These are phyloP conservation scores for Pichia sp. DNA, from an alignment of 1,139 yeast species.

Conservation along the genomic window DNA sequence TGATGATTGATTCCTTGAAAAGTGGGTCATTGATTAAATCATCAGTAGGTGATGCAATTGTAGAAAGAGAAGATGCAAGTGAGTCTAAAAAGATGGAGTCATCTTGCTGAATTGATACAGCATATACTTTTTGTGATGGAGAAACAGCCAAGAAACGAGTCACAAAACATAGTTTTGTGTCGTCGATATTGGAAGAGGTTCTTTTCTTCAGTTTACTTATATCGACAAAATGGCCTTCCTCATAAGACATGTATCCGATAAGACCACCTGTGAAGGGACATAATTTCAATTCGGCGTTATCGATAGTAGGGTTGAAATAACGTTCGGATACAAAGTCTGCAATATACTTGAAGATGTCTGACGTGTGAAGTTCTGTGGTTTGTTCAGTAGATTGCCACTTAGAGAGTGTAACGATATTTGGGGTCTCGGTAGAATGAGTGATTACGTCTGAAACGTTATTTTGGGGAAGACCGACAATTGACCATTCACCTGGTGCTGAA, in stretches of 20 bases:
- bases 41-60: neutral
- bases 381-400: slow-evolving; percentile 19
- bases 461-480: slow-evolving; percentile 72
- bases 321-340: slow-evolving; percentile 41
- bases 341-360: slow-evolving; percentile 41
- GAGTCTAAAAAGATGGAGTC: slow-evolving; percentile 35
- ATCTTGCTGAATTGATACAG: slow-evolving; percentile 42
- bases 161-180: slow-evolving; percentile 65
- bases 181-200: slow-evolving; percentile 44
- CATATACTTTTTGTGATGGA: slow-evolving; percentile 37
- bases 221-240: slow-evolving; percentile 55
- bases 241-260: slow-evolving; percentile 81
- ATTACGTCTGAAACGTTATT: slow-evolving; percentile 46
- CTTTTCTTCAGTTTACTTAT: slow-evolving; percentile 29
- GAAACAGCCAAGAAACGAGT: slow-evolving; percentile 54
- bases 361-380: neutral
- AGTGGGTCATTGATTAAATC: neutral
- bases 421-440: slow-evolving; percentile 50
- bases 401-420: slow-evolving; percentile 16
- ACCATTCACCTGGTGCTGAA: slow-evolving; percentile 77
- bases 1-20: slow-evolving; percentile 28
- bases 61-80: neutral
- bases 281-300: slow-evolving; percentile 16
- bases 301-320: slow-evolving; percentile 19
- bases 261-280: slow-evolving; percentile 87